These are phyloP conservation scores for Pelargonium cotyledonis DNA, from an alignment of 441 rosid genomes.

Conservation along the genomic window DNA sequence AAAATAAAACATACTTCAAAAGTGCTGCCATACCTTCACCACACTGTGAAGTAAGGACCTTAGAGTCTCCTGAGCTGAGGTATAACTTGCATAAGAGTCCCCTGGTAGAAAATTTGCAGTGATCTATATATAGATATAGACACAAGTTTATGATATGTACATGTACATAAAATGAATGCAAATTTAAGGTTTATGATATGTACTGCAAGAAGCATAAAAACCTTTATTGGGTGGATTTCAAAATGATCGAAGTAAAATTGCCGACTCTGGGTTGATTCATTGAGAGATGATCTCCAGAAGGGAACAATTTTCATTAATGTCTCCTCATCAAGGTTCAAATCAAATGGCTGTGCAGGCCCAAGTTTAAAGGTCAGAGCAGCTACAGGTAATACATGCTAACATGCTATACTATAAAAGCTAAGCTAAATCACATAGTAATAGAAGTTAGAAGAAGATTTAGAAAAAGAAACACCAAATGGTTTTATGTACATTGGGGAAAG, in stretches of 20 bases:
- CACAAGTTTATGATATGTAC: slow-evolving; percentile 14
- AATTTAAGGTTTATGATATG: not conserved
- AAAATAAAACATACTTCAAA: slow-evolving; percentile 9
- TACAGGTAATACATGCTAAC: slow-evolving; percentile 13
- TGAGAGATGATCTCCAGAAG: slow-evolving; percentile 86
- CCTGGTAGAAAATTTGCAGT: slow-evolving; percentile 81
- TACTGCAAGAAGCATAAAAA: slow-evolving; percentile 27
- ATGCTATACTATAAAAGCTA: slow-evolving; percentile 7
- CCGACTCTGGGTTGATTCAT: slow-evolving; percentile 60
- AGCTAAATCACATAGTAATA: slow-evolving; percentile 4
- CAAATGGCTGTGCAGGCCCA: slow-evolving; percentile 56
- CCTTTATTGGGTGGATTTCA: slow-evolving; percentile 97
- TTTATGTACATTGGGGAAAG: slow-evolving; percentile 12
- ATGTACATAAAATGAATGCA: slow-evolving; percentile 7
- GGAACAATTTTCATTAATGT: slow-evolving; percentile 78
- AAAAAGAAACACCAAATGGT: slow-evolving; percentile 13
- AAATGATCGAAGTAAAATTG: slow-evolving; percentile 89
- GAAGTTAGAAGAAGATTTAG: slow-evolving; percentile 13
- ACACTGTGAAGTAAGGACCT: slow-evolving; percentile 90
- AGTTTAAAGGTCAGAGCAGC: slow-evolving; percentile 26
- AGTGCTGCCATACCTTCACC: slow-evolving; percentile 54
- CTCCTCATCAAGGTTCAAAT: slow-evolving; percentile 89
- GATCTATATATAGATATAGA: slow-evolving; percentile 39
- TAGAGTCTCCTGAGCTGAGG: slow-evolving; percentile 82
- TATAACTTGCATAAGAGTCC: slow-evolving; percentile 81